Evolutionary conservation across 768 basidiomycete species (phyloP).

Genomic region (Serpula lacrymans): DNA sequence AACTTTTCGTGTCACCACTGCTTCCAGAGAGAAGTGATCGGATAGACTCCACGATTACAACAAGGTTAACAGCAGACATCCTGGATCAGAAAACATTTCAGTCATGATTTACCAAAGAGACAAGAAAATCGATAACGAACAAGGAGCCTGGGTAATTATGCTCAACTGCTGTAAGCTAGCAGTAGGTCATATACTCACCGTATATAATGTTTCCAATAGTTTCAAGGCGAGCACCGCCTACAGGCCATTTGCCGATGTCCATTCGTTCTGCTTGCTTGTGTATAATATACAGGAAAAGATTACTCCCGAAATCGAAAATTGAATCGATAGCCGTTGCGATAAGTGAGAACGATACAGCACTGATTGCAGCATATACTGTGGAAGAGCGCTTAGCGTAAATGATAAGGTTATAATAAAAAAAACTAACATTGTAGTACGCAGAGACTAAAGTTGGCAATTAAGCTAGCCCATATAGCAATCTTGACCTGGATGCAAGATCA

Average conservation of each 20-base stretch:
- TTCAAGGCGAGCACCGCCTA: slow-evolving; percentile 85
- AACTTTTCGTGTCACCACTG: slow-evolving; percentile 48
- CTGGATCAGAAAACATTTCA: slow-evolving; percentile 33
- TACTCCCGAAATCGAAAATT: slow-evolving; percentile 80
- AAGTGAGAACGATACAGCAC: slow-evolving; percentile 78
- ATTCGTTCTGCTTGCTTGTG: slow-evolving; percentile 69
- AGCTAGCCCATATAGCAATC: slow-evolving; percentile 82
- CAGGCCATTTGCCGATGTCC: slow-evolving; percentile 87
- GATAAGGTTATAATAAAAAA: background rate
- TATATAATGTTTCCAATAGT: slow-evolving; percentile 89
- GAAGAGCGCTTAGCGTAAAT: background rate
- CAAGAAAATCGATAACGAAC: too few relatives aligned
- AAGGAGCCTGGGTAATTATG: background rate
- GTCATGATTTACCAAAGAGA: background rate
- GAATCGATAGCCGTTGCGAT: slow-evolving; percentile 91
- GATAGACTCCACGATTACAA: slow-evolving; percentile 85
- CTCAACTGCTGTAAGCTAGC: too few relatives aligned
- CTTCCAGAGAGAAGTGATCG: slow-evolving; percentile 63
- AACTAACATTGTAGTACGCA: slow-evolving; percentile 67
- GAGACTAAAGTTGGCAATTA: slow-evolving; percentile 72
- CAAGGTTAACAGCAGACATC: slow-evolving; percentile 89
- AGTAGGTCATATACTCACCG: slow-evolving; percentile 41
- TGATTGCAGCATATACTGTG: slow-evolving; percentile 88
- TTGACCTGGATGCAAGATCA: slow-evolving; percentile 54
- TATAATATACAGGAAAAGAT: slow-evolving; percentile 75